A percentile compares a stretch with the other conserved stretches of the same genome.
These are phyloP conservation scores for Pleurotus sapidus DNA, from an alignment of 768 basidiomycete genomes.

Conservation along the genomic window DNA sequence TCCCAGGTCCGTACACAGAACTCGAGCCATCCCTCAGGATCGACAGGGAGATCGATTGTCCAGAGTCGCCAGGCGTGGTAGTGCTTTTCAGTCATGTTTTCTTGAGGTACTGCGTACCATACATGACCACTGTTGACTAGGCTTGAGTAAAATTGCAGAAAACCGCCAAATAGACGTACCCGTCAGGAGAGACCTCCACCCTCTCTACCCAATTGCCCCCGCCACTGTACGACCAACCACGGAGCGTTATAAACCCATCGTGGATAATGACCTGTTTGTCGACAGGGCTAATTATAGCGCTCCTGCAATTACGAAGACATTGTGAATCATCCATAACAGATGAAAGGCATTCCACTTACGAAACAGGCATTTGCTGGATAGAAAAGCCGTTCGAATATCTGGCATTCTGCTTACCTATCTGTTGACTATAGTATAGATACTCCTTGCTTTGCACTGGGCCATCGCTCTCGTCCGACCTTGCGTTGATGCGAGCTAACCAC, in stretches of 20 bases:
- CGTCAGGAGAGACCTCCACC: conserved; percentile 52
- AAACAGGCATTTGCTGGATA: conserved; percentile 58
- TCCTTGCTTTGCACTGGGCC: conserved; percentile 53
- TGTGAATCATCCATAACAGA: background rate
- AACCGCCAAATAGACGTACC: conserved; percentile 21
- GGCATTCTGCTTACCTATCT: conserved; percentile 52
- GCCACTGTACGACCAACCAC: conserved; percentile 42
- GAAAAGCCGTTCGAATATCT: conserved; percentile 54
- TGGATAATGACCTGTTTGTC: conserved; percentile 47
- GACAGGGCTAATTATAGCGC: conserved; percentile 42
- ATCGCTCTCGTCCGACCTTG: conserved; percentile 42
- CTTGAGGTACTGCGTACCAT: conserved; percentile 45
- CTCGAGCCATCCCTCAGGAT: conserved; percentile 56
- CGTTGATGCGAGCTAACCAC: conserved; percentile 53
- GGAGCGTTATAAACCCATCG: conserved; percentile 41
- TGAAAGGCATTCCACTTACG: conserved; percentile 30
- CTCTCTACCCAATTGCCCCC: conserved; percentile 55
- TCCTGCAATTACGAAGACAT: conserved; percentile 25
- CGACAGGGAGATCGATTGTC: conserved; percentile 48
- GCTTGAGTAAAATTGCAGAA: background rate
- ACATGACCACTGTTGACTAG: conserved; percentile 35
- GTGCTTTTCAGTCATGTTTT: conserved; percentile 51
- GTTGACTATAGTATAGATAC: conserved; percentile 49
- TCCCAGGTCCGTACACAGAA: conserved; percentile 57
- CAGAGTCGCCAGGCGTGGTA: conserved; percentile 56